These are phyloP conservation scores for Saccharomyces hybrid DNA, from an alignment of 1,139 yeast genomes.

Conservation along the genomic window DNA sequence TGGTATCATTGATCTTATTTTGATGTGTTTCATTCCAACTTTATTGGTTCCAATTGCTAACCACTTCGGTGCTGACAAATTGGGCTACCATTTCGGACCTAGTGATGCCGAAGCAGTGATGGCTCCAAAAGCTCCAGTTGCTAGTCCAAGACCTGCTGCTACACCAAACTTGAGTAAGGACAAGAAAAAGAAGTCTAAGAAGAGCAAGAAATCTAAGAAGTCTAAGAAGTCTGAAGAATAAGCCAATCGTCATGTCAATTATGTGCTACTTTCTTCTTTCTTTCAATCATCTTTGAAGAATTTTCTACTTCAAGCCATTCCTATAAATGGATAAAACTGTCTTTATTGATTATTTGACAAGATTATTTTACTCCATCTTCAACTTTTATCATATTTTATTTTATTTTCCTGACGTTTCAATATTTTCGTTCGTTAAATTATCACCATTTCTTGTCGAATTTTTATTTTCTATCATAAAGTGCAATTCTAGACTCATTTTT, in stretches of 20 bases:
- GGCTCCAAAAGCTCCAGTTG: constrained; percentile 4
- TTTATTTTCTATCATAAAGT: not conserved
- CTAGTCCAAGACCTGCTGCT: constrained; percentile 5
- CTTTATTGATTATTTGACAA: not conserved
- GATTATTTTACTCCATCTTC: not conserved
- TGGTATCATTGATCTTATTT: constrained; percentile 49
- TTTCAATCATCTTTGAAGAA: constrained; percentile 4
- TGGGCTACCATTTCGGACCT: constrained; percentile 7
- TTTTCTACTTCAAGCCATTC: not conserved
- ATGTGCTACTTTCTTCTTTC: not conserved
- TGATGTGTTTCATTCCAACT: constrained; percentile 34
- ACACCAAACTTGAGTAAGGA: constrained; percentile 2
- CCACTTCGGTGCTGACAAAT: constrained; percentile 20
- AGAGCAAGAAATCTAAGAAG: constrained; percentile 8
- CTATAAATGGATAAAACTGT: not conserved
- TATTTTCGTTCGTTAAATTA: not conserved
- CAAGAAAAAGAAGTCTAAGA: constrained; percentile 13
- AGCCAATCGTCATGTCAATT: not conserved
- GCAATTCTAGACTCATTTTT: constrained; percentile 1
- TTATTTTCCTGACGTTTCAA: not conserved
- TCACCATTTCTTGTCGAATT: not conserved
- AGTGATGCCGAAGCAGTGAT: not conserved
- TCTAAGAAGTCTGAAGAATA: constrained; percentile 11
- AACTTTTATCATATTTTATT: constrained; percentile 1
- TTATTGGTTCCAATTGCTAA: constrained; percentile 20